phyloP scores from a whole-genome alignment of 805 yeast species.

The Saccharomycopsis capsularis region DNA sequence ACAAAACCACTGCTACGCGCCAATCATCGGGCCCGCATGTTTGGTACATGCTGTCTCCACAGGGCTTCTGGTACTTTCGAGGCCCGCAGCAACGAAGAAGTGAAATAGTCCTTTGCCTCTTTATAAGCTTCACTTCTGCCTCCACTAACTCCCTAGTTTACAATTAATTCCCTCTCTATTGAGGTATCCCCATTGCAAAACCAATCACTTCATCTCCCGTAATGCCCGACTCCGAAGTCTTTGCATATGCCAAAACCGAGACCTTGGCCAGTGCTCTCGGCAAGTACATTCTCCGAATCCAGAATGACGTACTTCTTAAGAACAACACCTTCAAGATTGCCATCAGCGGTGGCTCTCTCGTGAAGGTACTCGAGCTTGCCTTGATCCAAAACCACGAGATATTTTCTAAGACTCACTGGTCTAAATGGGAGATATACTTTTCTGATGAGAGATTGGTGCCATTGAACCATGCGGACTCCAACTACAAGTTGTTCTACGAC shows the following conservation, averaged over 20 bases:
- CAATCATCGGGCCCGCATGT: too few relatives aligned
- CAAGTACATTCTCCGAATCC: constrained; percentile 50
- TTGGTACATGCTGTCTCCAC: too few relatives aligned
- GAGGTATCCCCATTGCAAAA: too few relatives aligned
- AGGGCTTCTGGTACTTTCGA: too few relatives aligned
- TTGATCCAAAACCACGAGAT: constrained; percentile 50
- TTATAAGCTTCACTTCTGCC: too few relatives aligned
- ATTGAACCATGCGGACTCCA: constrained; percentile 73
- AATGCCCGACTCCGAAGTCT: constrained; percentile 18
- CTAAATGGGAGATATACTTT: constrained; percentile 73
- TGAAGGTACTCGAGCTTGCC: constrained; percentile 44
- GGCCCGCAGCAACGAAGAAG: too few relatives aligned
- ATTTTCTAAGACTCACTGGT: constrained; percentile 49
- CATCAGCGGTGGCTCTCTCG: constrained; percentile 86
- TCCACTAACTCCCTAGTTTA: too few relatives aligned
- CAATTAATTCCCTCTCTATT: too few relatives aligned
- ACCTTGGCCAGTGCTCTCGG: constrained; percentile 67
- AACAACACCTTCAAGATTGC: constrained; percentile 60
- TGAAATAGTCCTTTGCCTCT: too few relatives aligned
- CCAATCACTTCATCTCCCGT: too few relatives aligned
- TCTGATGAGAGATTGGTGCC: constrained; percentile 91
- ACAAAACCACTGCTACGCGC: too few relatives aligned
- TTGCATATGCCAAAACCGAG: constrained; percentile 39
- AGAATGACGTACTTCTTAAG: constrained; percentile 47
- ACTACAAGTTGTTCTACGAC: constrained; percentile 79